Evolutionary conservation across 2,329 filamentous ascomycete genomes (phyloP).

Genomic region (Talaromyces rugulosus): DNA sequence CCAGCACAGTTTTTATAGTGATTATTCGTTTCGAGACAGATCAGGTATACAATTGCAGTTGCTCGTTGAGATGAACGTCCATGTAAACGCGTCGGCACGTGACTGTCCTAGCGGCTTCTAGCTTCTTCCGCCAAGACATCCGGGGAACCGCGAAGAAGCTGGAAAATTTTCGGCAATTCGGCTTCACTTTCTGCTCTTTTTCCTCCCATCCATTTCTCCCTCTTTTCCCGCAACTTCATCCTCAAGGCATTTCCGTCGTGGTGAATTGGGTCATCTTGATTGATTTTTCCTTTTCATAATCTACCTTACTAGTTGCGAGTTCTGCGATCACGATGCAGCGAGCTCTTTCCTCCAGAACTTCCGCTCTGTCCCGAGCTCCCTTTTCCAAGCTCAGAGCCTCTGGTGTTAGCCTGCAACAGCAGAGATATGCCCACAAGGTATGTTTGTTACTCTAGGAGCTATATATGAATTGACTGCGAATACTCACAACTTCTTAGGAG

Average conservation of each 20-base stretch:
- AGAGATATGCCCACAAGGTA: constrained; percentile 98
- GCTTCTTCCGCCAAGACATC: constrained; percentile 41
- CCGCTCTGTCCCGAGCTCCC: constrained; percentile 65
- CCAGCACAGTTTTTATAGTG: no score
- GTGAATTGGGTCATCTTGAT: constrained; percentile 22
- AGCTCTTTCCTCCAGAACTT: constrained; percentile 80
- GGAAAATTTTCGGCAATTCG: constrained; percentile 36
- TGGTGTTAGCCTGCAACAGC: constrained; percentile 73
- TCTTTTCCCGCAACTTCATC: constrained; percentile 14
- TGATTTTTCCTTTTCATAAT: constrained; percentile 19
- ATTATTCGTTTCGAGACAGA: not conserved
- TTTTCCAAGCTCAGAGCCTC: constrained; percentile 62
- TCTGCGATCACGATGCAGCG: constrained; percentile 76
- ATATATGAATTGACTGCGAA: not conserved
- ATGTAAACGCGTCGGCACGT: constrained; percentile 23
- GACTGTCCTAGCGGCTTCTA: constrained; percentile 31
- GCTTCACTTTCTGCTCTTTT: constrained; percentile 24
- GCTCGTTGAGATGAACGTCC: not conserved
- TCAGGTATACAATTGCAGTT: not conserved
- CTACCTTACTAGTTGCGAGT: constrained; percentile 16
- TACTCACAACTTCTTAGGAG: constrained; percentile 58
- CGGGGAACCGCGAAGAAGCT: constrained; percentile 35
- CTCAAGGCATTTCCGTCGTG: constrained; percentile 31
- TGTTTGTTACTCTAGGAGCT: constrained; percentile 18
- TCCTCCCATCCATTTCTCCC: constrained; percentile 24